Conservation (phyloP, 768 basidiomycete genomes). For the Chiua virens region DNA sequence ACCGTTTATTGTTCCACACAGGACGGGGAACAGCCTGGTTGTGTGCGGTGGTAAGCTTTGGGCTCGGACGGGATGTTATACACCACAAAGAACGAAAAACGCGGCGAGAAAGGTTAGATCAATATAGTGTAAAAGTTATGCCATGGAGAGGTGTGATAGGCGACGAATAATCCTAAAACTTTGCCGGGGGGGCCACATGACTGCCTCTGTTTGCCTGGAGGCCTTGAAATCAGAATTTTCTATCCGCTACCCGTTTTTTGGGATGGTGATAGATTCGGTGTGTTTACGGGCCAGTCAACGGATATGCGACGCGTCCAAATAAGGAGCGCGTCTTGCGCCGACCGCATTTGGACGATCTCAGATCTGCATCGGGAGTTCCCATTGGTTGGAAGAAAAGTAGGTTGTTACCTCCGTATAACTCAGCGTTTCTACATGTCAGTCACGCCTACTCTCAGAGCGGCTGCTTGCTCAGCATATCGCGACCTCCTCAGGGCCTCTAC, state of each 20-base stretch:
- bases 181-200: slow-evolving; percentile 15
- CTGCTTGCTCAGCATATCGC: slow-evolving; percentile 75
- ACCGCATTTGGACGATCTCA: slow-evolving; percentile 33
- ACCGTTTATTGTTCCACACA: slow-evolving; percentile 9
- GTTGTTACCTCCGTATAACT: too few species aligned
- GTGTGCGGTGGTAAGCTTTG: slow-evolving; percentile 3
- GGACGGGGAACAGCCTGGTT: background rate
- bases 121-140: slow-evolving; percentile 16
- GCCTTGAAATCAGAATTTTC: slow-evolving; percentile 26
- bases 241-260: slow-evolving; percentile 30
- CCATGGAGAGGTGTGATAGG: slow-evolving; percentile 15
- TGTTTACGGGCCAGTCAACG: slow-evolving; percentile 26
- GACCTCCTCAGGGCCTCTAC: slow-evolving; percentile 65
- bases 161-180: slow-evolving; percentile 14
- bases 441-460: slow-evolving; percentile 55
- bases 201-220: slow-evolving; percentile 14
- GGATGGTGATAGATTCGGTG: slow-evolving; percentile 26
- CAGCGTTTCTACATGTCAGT: slow-evolving; percentile 44
- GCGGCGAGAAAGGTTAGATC: background rate
- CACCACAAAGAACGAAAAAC: slow-evolving; percentile 18
- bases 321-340: slow-evolving; percentile 42
- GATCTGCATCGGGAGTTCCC: slow-evolving; percentile 25
- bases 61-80: slow-evolving; percentile 11
- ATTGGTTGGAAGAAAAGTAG: slow-evolving; percentile 12
- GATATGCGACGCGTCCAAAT: slow-evolving; percentile 36